phyloP scores from a whole-genome alignment of 371 early-diverging fungal species.

The Rhizopus sp. region DNA sequence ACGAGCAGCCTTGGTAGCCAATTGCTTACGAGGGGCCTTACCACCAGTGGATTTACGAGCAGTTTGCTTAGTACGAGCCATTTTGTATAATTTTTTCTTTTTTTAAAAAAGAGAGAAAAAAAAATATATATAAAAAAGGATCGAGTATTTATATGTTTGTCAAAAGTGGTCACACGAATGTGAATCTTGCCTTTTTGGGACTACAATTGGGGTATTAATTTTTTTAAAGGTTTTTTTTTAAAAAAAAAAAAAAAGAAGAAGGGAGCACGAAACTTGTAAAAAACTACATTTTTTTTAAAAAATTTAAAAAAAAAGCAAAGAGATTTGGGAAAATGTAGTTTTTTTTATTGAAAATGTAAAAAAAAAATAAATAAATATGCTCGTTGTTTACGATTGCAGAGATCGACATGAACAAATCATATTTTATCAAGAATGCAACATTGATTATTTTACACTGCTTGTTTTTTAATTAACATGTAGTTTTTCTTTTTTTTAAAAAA shows the following conservation, averaged over 20 bases:
- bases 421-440: too few relatives aligned
- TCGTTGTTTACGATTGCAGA: too few relatives aligned
- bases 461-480: background rate
- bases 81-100: slow-evolving; percentile 31
- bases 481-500: background rate
- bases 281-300: background rate
- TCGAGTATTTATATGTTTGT: slow-evolving; percentile 7
- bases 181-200: slow-evolving; percentile 9
- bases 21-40: slow-evolving; percentile 97
- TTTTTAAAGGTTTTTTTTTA: slow-evolving; percentile 11
- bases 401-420: too few relatives aligned
- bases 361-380: slow-evolving; percentile 3
- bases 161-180: slow-evolving; percentile 10
- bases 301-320: background rate
- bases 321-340: background rate
- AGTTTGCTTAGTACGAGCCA: slow-evolving; percentile 99
- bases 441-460: too few relatives aligned
- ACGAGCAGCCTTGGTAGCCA: slow-evolving; percentile 93
- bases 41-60: slow-evolving; percentile 99
- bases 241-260: slow-evolving; percentile 12
- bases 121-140: background rate
- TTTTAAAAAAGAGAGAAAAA: slow-evolving; percentile 3
- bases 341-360: background rate
- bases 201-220: slow-evolving; percentile 2
- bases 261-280: too few relatives aligned